These are phyloP conservation scores for Sugiyamaella chiloensis DNA, from an alignment of 805 yeast genomes.

Conservation along the genomic window DNA sequence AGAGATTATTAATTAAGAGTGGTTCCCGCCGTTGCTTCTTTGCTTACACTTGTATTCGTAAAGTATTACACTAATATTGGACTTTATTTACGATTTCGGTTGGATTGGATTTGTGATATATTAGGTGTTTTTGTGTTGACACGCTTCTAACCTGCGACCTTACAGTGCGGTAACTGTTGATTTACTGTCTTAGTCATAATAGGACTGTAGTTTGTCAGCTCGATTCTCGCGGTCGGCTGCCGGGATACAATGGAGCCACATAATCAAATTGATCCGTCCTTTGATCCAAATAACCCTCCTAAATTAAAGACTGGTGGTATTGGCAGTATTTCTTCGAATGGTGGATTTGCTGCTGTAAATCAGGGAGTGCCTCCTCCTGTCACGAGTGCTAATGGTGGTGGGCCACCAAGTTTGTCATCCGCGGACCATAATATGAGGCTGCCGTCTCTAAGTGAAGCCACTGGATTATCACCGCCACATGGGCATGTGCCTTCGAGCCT, in stretches of 20 bases:
- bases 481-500: not conserved
- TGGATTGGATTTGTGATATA: too few relatives aligned
- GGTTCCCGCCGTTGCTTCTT: too few relatives aligned
- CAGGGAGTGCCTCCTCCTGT: not conserved
- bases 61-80: too few relatives aligned
- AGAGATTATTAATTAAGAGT: too few relatives aligned
- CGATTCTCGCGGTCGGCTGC: too few relatives aligned
- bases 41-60: too few relatives aligned
- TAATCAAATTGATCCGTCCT: not conserved
- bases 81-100: too few relatives aligned
- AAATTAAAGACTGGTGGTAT: not conserved
- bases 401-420: not conserved
- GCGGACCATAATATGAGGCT: not conserved
- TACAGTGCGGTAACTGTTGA: too few relatives aligned
- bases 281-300: not conserved
- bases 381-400: not conserved
- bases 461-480: not conserved
- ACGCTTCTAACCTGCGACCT: too few relatives aligned
- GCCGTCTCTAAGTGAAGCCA: constrained; percentile 1
- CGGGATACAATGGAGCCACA: constrained; percentile 1
- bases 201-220: not conserved
- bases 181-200: not conserved
- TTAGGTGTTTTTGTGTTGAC: too few relatives aligned
- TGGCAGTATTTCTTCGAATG: too few relatives aligned
- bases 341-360: not conserved